Conservation (phyloP, 345 rosid species). For the Microthlaspi erraticum region DNA sequence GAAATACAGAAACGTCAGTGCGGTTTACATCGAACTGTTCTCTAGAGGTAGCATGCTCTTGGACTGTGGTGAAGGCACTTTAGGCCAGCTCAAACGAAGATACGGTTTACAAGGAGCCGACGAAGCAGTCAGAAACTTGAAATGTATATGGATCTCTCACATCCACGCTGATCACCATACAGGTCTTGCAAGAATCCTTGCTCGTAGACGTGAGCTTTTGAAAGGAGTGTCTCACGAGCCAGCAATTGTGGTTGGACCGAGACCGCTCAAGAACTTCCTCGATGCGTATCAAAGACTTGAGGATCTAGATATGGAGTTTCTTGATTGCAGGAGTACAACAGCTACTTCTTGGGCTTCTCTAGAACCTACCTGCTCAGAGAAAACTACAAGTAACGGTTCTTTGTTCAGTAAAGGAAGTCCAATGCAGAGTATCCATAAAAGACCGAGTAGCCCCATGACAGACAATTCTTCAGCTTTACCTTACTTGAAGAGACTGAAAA, state of each 20-base stretch:
- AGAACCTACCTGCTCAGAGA: constrained; percentile 44
- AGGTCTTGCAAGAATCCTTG: constrained; percentile 88
- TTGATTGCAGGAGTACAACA: constrained; percentile 83
- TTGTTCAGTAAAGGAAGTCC: constrained; percentile 67
- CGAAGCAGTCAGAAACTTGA: constrained; percentile 67
- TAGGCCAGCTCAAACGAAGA: constrained; percentile 95
- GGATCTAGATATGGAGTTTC: constrained; percentile 89
- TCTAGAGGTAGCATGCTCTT: constrained; percentile 80
- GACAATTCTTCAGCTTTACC: constrained; percentile 59
- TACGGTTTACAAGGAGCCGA: constrained; percentile 90
- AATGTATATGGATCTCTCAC: constrained; percentile 93
- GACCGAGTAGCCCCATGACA: constrained; percentile 51
- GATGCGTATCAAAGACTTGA: constrained; percentile 92
- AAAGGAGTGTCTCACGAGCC: constrained; percentile 76
- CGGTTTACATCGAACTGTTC: constrained; percentile 79
- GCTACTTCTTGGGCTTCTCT: constrained; percentile 67
- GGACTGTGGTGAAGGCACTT: constrained; percentile 97
- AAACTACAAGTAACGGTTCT: constrained; percentile 35
- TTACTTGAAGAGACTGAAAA: constrained; percentile 58
- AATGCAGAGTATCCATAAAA: constrained; percentile 81
- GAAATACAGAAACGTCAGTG: constrained; percentile 87
- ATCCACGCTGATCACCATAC: constrained; percentile 98
- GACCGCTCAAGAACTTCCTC: constrained; percentile 79
- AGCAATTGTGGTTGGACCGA: constrained; percentile 81
- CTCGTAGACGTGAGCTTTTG: constrained; percentile 74